Evolutionary conservation across 1,284 basidiomycete genomes (phyloP), one percentile per base, ranked within the genome.

Genomic region (Naganishia liquefaciens): DNA sequence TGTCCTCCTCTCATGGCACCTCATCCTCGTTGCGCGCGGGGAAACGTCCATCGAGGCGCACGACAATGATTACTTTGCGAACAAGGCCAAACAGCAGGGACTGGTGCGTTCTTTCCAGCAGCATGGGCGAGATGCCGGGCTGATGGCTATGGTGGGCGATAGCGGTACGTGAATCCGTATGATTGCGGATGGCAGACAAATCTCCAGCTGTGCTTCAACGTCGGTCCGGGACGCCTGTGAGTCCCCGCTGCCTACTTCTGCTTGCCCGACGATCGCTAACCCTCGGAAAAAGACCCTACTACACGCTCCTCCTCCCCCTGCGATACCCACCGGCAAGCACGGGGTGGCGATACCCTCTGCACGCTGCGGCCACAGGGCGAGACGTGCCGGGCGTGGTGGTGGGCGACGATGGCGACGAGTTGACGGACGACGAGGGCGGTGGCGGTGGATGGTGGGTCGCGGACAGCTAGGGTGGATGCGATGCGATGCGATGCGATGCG

Each of bases 31-130:
- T 9, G 77, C 84, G 0, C 78, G 81, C n/a, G 93, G 88, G 0
- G 93, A 97, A 76, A 98, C 93, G 0, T 87, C 88, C 0, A 94
- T 98, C 17, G 96, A 99, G 78, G 83, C 83, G 3, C 90, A 93
- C 71, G 95, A 99, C 73, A 87, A 94, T 74, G 86, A 86, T 10
- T 83, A 88, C 49, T 95, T 97, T 73, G 81, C 85, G 1, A 84
- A 82, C 67, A 78, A 86, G 40, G 92, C 93, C 0, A 84, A 84
- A 68, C 79, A 81, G 17, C 82, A 91, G 42, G 87, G 87, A 43
- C 85, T 91, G 79, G 88, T 88, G 65, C 77, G 21, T n/a, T 25
- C 10, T 10, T 17, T 37, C 23, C 3, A 1, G 13, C 19, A 23
- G 33, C n/a, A n/a, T n/a, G n/a, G n/a, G n/a, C 21, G 7, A 17